Conservation (phyloP, 371 early-diverging fungal genomes). For the Lichtheimia hyalospora region DNA sequence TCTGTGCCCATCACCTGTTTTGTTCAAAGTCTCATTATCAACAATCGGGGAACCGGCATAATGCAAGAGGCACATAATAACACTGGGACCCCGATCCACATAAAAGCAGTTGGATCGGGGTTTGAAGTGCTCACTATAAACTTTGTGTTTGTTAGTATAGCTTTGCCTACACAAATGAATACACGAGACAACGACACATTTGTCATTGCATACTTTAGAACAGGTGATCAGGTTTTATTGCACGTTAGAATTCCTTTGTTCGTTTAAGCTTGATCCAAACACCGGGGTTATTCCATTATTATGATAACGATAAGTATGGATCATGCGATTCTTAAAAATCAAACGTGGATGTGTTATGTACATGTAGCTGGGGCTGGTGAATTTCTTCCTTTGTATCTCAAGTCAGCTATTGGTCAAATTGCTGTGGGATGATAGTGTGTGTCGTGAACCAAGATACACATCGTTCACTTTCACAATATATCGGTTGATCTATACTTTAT, state of each 20-base stretch:
- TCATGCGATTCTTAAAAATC: too few relatives aligned
- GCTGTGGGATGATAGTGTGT: too few relatives aligned
- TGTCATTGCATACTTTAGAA: background rate
- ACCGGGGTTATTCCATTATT: background rate
- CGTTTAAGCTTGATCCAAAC: background rate
- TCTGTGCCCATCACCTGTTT: background rate
- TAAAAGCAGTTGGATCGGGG: background rate
- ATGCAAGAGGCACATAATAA: background rate
- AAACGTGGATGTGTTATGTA: too few relatives aligned
- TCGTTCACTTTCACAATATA: too few relatives aligned
- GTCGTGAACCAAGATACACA: too few relatives aligned
- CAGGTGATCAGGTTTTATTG: background rate
- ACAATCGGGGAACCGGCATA: too few relatives aligned
- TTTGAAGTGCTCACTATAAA: background rate
- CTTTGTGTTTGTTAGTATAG: background rate
- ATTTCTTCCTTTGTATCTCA: too few relatives aligned
- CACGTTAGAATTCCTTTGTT: background rate
- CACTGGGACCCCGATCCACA: constrained; percentile 1
- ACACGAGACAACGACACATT: background rate
- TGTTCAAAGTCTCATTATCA: background rate
- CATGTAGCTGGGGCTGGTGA: too few relatives aligned
- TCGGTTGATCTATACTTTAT: too few relatives aligned
- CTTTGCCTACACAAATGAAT: background rate
- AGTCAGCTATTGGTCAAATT: too few relatives aligned
- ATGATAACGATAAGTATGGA: too few relatives aligned